Base-by-base conservation (phyloP, 306 rosid species). In the Quercus variabilis region DNA sequence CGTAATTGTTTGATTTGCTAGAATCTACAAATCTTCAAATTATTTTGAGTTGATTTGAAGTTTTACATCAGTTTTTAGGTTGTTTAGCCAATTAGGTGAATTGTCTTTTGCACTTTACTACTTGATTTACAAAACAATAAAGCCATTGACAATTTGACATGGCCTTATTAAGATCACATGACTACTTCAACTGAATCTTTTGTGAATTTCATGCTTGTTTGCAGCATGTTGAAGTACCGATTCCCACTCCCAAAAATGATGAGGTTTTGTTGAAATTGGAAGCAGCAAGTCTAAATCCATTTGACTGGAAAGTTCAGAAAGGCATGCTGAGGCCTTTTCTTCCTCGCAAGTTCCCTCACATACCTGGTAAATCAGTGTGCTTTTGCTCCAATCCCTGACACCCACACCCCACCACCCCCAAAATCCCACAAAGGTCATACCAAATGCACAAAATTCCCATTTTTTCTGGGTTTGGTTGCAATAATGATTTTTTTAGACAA, bases 281-380 rank as follows among this genome's bases (percentile, higher is more conserved):
- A 86, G 98, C 94, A 49, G 86, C 86, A 63, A 81, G 90, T 77
- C 55, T 94, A 28, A 92, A 94, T 78, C 96, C 97, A 30, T 68
- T 88, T 76, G 97, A 92, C 84, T 92, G 93, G 92, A 90, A 86
- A 85, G 78, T 94, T 73, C 97, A 94, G 80, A 94, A 86, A 77
- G 91, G 97, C 71, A 60, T 78, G 79, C 0, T 83, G 59, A 31
- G 97, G 75, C 97, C 92, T 11, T 2, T 94, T 79, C 65, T 85
- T 8, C 98, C 98, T 54, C 75, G 63, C 55, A 88, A 81, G 56
- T 92, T 92, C 74, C 97, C 98, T 68, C 71, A 83, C 49, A 88
- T 88, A 73, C 98, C 97, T 3, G 84, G 97, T 90, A 90, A 41
- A 25, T 74, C 69, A 58, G 17, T 46, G 43, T 6, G 9, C 43